Percentiles rank a stretch among this genome's conserved stretches.
These are phyloP conservation scores for Sarcodon sp. DNA, from an alignment of 768 basidiomycete species.

Conservation along the genomic window DNA sequence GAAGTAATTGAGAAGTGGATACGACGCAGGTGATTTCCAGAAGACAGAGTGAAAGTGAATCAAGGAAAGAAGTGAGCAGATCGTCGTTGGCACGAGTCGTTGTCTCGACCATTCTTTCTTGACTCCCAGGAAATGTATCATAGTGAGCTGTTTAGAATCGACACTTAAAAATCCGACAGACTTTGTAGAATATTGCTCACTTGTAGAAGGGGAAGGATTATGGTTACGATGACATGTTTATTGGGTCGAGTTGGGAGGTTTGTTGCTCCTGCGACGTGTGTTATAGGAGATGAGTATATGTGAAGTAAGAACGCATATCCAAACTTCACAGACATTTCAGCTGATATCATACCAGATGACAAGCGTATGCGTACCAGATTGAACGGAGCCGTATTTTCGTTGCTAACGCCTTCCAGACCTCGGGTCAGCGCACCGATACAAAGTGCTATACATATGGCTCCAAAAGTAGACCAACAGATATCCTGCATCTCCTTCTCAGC, in stretches of 20 bases:
- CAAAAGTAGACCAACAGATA: slow-evolving; percentile 67
- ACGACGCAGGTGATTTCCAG: slow-evolving; percentile 30
- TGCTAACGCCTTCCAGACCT: slow-evolving; percentile 49
- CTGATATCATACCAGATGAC: slow-evolving; percentile 2
- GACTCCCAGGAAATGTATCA: slow-evolving; percentile 56
- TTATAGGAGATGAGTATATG: slow-evolving; percentile 55
- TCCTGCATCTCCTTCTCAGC: slow-evolving; percentile 39
- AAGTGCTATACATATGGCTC: slow-evolving; percentile 51
- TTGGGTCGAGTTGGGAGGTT: slow-evolving; percentile 52
- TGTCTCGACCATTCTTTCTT: slow-evolving; percentile 50
- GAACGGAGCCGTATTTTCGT: slow-evolving; percentile 45
- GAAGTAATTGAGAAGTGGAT: slow-evolving; percentile 65
- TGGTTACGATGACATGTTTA: slow-evolving; percentile 59
- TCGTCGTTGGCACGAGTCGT: slow-evolving; percentile 56
- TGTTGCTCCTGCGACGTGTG: slow-evolving; percentile 31
- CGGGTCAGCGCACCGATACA: slow-evolving; percentile 54
- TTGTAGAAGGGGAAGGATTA: slow-evolving; percentile 63
- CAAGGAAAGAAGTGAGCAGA: slow-evolving; percentile 46
- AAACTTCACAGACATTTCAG: slow-evolving; percentile 28
- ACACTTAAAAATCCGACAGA: background rate
- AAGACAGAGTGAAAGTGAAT: slow-evolving; percentile 57
- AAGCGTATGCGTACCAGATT: slow-evolving; percentile 41
- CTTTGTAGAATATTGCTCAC: slow-evolving; percentile 19
- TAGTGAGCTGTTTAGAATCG: slow-evolving; percentile 29
- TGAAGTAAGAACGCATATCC: slow-evolving; percentile 70